Conservation (phyloP, 345 rosid genomes). For the Jatropha curcas region DNA sequence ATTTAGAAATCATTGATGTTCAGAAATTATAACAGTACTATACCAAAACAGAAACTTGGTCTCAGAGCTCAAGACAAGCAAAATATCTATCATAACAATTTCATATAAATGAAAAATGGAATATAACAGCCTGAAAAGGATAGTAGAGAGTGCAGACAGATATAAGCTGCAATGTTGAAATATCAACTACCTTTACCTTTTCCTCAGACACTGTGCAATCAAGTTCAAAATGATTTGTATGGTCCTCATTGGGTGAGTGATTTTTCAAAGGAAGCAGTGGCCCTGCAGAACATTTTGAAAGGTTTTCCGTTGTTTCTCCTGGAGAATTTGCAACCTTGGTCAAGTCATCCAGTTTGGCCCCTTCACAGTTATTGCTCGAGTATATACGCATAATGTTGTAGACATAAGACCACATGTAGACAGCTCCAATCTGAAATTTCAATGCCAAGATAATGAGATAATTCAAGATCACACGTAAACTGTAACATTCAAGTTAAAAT, state of each 20-base stretch:
- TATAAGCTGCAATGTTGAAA: neutral
- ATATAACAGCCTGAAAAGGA: too few species aligned
- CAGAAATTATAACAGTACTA: too few species aligned
- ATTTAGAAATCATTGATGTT: neutral
- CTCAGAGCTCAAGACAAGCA: neutral
- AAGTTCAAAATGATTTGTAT: conserved; percentile 6
- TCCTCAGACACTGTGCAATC: conserved; percentile 7
- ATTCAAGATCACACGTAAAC: neutral
- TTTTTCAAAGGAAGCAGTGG: conserved; percentile 24
- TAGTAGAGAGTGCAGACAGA: neutral
- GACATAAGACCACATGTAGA: conserved; percentile 52
- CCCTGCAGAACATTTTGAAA: conserved; percentile 18
- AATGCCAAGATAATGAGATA: neutral
- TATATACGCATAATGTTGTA: conserved; percentile 42
- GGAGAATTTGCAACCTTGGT: neutral
- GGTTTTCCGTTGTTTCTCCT: conserved; percentile 13
- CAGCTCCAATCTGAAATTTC: conserved; percentile 42
- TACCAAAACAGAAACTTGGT: too few species aligned
- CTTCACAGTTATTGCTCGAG: conserved; percentile 17
- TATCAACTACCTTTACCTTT: conserved; percentile 6
- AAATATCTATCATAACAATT: too few species aligned
- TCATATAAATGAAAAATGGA: too few species aligned
- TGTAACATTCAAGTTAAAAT: neutral
- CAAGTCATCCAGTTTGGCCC: conserved; percentile 1
- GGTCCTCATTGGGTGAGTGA: neutral